Evolutionary conservation across 2,329 filamentous ascomycete species (phyloP).

Genomic region (Mycosphaerelloides madeirae): DNA sequence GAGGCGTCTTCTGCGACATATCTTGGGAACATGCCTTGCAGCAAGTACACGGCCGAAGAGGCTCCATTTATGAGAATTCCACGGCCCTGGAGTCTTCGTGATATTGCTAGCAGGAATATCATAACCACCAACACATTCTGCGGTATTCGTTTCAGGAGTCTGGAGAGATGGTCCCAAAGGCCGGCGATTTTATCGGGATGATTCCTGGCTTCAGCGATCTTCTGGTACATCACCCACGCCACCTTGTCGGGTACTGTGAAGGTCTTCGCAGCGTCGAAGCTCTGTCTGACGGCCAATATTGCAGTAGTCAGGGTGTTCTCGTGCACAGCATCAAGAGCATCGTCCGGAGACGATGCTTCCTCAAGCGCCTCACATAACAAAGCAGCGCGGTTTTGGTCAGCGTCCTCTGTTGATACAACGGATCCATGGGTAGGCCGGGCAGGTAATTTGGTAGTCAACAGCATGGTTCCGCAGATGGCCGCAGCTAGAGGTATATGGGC

Average conservation of each 20-base stretch:
- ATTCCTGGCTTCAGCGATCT: conserved; percentile 6
- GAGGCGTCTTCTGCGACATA: conserved; percentile 9
- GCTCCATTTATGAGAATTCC: conserved; percentile 10
- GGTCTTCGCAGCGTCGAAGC: conserved; percentile 1
- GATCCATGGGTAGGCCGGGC: not conserved
- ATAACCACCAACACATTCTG: conserved; percentile 11
- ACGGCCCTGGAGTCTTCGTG: conserved; percentile 9
- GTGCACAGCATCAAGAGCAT: not conserved
- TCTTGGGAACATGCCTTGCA: conserved; percentile 12
- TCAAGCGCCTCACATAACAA: not conserved
- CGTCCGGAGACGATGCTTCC: not conserved
- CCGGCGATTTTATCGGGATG: conserved; percentile 3
- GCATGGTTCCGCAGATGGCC: conserved; percentile 12
- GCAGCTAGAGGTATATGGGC: conserved; percentile 6
- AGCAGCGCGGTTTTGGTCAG: not conserved
- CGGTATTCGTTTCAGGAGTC: conserved; percentile 15
- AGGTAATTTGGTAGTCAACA: conserved; percentile 9
- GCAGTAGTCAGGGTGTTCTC: not conserved
- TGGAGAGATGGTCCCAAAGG: conserved; percentile 11
- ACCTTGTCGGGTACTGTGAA: conserved; percentile 3
- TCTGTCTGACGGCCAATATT: not conserved
- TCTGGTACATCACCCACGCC: conserved; percentile 11
- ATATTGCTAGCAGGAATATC: conserved; percentile 16
- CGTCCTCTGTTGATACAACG: not conserved
- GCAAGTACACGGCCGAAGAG: conserved; percentile 10